A percentile compares a stretch with the other conserved stretches of the same genome.
Conservation (phyloP, 257 asterid genomes). For the Fraxinus anomala region DNA sequence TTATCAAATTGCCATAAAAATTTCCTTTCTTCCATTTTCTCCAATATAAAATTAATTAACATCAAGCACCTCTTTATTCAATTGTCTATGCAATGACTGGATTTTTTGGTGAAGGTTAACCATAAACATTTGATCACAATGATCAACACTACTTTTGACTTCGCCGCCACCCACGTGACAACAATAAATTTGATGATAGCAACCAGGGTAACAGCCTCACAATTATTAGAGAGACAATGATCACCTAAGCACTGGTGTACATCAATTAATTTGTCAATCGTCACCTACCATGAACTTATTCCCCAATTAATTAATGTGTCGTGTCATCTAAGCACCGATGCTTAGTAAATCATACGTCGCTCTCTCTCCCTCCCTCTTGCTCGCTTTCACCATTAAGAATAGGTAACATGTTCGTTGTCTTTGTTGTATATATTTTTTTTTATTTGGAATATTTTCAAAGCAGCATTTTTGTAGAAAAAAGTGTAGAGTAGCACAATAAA, state of each 20-base stretch:
- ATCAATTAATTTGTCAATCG: too few relatives aligned
- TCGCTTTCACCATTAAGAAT: too few relatives aligned
- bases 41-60: not conserved
- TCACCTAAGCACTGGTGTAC: too few relatives aligned
- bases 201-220: not conserved
- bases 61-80: not conserved
- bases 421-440: too few relatives aligned
- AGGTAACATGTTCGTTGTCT: too few relatives aligned
- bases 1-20: not conserved
- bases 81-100: not conserved
- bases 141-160: not conserved
- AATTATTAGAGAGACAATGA: too few relatives aligned
- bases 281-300: too few relatives aligned
- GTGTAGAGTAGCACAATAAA: not conserved
- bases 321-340: too few relatives aligned
- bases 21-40: not conserved
- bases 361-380: too few relatives aligned
- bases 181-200: not conserved
- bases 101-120: not conserved
- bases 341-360: too few relatives aligned
- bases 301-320: too few relatives aligned
- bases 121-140: not conserved
- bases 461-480: slow-evolving; percentile 2
- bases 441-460: not conserved
- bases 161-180: not conserved